Evolutionary conservation across 1,139 yeast species (phyloP), one percentile per base, ranked within the genome.

Genomic region (Ogataea hybrid): DNA sequence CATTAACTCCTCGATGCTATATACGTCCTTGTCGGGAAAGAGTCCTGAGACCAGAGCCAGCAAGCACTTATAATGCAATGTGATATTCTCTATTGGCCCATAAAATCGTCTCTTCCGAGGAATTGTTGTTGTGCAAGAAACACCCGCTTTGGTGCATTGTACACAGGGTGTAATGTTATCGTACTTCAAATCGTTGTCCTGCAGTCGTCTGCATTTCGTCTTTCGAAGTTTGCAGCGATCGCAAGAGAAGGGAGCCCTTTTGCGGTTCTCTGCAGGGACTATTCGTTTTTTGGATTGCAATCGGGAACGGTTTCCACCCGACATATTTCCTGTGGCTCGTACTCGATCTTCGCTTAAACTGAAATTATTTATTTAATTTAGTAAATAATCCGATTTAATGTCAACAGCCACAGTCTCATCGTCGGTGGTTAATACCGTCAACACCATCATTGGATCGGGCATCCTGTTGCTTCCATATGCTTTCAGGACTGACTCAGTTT

Each of bases 391-490:
- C n/a, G 16, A 8, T 15, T 28, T 17, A 11, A 16, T 20, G 22
- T 9, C 32, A 9, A 18, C n/a, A 11, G 63, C 65, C 5, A 51
- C 58, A 1, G 32, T 53, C 2, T n/a, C 43, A 0, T 58, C 65
- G 2, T 52, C 67, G 5, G 51, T 59, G 18, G 49, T 83, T 32
- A 81, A 81, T 53, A 67, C 85, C 42, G 70, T 80, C 43, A 84
- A 84, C 60, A 84, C 92, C 6, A 82, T 84, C 43, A 73, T 83
- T 14, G 96, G 97, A 3, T 96, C 98, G 0, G 98, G 98, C 0
- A 75, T 92, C 52, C 75, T 92, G 43, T 96, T 97, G 12, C 83
- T 94, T 70, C 97, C 98, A 1, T 83, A 77, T 56, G 95, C 97
- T 0, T 84, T 86, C 62, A 73, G 80, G 42, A 79, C 90, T n/a